Percentiles rank a stretch among this genome's conserved stretches.
Conservation (phyloP, 108 stramenopile species). For the Nannochloropsis granulata region DNA sequence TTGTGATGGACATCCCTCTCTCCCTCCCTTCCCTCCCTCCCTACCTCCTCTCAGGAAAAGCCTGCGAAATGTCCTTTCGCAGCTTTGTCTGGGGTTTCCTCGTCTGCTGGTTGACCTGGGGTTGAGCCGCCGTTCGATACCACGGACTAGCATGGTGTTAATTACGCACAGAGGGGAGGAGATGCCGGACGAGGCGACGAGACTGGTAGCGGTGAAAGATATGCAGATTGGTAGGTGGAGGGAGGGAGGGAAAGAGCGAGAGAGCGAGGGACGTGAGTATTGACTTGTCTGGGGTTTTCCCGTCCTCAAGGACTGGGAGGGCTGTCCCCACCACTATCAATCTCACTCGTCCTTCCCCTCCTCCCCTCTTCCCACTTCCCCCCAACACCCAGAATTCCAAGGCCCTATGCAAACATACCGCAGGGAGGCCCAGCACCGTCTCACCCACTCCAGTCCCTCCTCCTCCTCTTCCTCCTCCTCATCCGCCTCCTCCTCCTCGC, state of each 20-base stretch:
- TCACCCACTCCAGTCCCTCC: background rate
- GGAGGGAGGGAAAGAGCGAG: too few relatives aligned
- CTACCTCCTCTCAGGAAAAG: background rate
- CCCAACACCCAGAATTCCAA: background rate
- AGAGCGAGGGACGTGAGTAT: background rate
- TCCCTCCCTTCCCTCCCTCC: background rate
- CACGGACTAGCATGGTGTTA: conserved; percentile 47
- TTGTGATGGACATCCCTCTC: background rate
- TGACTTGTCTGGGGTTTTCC: background rate
- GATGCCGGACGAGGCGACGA: conserved; percentile 42
- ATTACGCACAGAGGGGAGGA: conserved; percentile 55
- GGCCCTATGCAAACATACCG: background rate
- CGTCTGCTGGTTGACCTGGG: conserved; percentile 52
- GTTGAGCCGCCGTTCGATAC: conserved; percentile 38
- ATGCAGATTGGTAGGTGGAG: background rate
- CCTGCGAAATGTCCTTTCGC: conserved; percentile 41
- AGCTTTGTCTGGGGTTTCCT: conserved; percentile 50
- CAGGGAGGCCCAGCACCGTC: background rate
- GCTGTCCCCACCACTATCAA: background rate
- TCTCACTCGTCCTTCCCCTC: background rate
- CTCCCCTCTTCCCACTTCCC: background rate
- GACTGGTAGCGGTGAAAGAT: conserved; percentile 13
- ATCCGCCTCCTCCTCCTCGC: background rate
- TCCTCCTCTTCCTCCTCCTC: background rate
- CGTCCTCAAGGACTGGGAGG: background rate